A percentile compares a stretch with the other conserved stretches of the same genome.
Evolutionary conservation across 2,329 filamentous ascomycete genomes (phyloP).

Genomic region (Calycina herbarum): DNA sequence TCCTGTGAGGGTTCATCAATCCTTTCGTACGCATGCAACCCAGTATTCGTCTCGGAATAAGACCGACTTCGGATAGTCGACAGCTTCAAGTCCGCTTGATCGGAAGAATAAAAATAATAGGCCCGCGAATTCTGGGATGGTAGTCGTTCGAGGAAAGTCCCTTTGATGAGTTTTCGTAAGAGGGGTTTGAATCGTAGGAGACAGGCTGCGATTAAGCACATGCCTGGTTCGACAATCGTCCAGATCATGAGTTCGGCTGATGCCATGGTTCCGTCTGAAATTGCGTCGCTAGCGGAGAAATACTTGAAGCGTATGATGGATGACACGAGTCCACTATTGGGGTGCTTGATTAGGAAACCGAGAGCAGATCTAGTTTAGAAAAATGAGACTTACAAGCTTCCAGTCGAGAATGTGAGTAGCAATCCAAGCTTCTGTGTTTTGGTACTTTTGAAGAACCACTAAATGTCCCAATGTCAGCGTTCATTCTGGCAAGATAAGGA

Average conservation of each 20-base stretch:
- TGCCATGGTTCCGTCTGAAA: constrained; percentile 5
- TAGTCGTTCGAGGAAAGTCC: constrained; percentile 1
- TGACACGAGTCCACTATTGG: constrained; percentile 4
- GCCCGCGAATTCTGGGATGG: not conserved
- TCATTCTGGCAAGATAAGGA: not conserved
- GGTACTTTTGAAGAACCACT: constrained; percentile 9
- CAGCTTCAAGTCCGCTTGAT: not conserved
- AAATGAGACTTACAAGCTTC: constrained; percentile 5
- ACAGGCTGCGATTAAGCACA: constrained; percentile 14
- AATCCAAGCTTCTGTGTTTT: constrained; percentile 6
- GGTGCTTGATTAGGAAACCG: not conserved
- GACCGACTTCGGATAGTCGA: not conserved
- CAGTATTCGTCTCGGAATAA: not conserved
- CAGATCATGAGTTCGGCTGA: constrained; percentile 13
- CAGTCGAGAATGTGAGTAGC: constrained; percentile 6
- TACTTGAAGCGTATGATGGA: constrained; percentile 11
- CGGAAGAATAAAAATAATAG: constrained; percentile 6
- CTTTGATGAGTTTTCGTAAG: not conserved
- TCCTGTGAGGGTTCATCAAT: not conserved
- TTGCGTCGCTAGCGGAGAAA: constrained; percentile 7
- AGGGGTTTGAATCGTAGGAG: constrained; percentile 9
- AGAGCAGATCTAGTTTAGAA: not conserved
- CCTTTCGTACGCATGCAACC: not conserved
- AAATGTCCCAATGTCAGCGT: not conserved
- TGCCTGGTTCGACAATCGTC: constrained; percentile 12